These are phyloP conservation scores for Barnettozyma salicaria DNA, from an alignment of 805 yeast species.

Conservation along the genomic window DNA sequence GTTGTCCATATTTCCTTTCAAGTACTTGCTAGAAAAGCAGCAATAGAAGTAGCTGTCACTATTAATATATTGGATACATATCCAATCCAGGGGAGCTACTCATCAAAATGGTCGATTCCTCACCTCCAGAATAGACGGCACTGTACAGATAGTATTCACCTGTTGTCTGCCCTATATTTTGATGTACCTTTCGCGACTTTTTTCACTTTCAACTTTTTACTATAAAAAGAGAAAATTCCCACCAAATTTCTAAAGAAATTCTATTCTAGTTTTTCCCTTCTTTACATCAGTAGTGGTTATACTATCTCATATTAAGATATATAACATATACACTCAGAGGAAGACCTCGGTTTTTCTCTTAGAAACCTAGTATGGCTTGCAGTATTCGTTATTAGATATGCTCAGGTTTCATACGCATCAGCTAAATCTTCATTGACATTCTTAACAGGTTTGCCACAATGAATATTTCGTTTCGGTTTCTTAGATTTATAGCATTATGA, in stretches of 20 bases:
- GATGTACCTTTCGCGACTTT: neutral
- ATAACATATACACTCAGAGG: slow-evolving; percentile 40
- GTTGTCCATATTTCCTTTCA: too few relatives aligned
- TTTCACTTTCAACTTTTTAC: slow-evolving; percentile 5
- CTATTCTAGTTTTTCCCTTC: slow-evolving; percentile 11
- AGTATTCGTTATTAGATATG: slow-evolving; percentile 25
- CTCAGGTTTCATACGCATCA: slow-evolving; percentile 35
- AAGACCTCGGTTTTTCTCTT: slow-evolving; percentile 14
- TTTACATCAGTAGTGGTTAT: slow-evolving; percentile 77
- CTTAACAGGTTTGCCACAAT: slow-evolving; percentile 69
- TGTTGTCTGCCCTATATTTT: slow-evolving; percentile 3
- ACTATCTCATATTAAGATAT: slow-evolving; percentile 59
- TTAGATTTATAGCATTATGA: slow-evolving; percentile 41
- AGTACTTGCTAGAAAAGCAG: too few relatives aligned
- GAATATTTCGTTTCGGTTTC: slow-evolving; percentile 72
- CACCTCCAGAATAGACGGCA: too few relatives aligned
- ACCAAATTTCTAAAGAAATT: slow-evolving; percentile 9
- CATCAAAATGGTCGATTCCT: too few relatives aligned
- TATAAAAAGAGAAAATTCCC: slow-evolving; percentile 30
- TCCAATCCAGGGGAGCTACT: too few relatives aligned
- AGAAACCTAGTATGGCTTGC: slow-evolving; percentile 26
- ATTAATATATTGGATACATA: too few relatives aligned
- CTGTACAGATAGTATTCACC: too few relatives aligned
- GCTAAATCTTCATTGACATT: slow-evolving; percentile 67
- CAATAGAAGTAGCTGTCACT: too few relatives aligned